Conservation (phyloP, 1,284 basidiomycete species). For the Malassezia slooffiae region DNA sequence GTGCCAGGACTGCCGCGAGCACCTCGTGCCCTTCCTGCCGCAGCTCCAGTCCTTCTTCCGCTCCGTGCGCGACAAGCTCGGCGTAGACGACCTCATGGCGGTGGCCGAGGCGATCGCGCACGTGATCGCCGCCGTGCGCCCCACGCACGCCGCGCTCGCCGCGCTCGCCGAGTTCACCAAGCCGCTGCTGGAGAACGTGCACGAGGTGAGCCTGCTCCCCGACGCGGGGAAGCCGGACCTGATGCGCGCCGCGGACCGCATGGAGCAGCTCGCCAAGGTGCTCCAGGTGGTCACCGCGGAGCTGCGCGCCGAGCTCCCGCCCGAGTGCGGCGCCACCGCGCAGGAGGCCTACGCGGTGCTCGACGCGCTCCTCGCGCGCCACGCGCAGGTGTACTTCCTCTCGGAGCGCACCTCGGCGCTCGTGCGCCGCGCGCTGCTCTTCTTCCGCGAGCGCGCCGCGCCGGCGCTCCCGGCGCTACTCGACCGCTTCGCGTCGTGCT, state of each 20-base stretch:
- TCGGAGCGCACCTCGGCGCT: slow-evolving; percentile 80
- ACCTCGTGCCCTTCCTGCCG: slow-evolving; percentile 80
- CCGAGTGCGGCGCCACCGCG: slow-evolving; percentile 66
- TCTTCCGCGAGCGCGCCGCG: slow-evolving; percentile 64
- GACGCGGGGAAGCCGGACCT: slow-evolving; percentile 52
- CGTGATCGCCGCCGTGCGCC: slow-evolving; percentile 81
- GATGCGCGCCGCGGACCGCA: slow-evolving; percentile 60
- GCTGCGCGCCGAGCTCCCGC: slow-evolving; percentile 52
- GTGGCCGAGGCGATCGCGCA: slow-evolving; percentile 91
- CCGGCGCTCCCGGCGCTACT: slow-evolving; percentile 63
- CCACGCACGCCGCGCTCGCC: slow-evolving; percentile 62
- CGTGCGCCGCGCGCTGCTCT: slow-evolving; percentile 67
- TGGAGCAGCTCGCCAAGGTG: slow-evolving; percentile 38
- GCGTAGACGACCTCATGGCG: slow-evolving; percentile 75
- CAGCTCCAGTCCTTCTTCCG: slow-evolving; percentile 80
- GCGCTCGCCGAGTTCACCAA: slow-evolving; percentile 69
- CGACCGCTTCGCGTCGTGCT: slow-evolving; percentile 63
- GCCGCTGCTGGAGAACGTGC: slow-evolving; percentile 51
- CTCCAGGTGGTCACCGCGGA: slow-evolving; percentile 22
- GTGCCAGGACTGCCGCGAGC: slow-evolving; percentile 83
- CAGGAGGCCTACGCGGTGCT: slow-evolving; percentile 72
- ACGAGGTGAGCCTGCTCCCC: slow-evolving; percentile 37
- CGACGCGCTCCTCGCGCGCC: slow-evolving; percentile 66
- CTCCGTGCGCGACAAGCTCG: slow-evolving; percentile 63
- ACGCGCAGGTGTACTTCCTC: slow-evolving; percentile 66